phyloP scores from a whole-genome alignment of 148 eudicot genomes.

The Chenopodium quinoa region DNA sequence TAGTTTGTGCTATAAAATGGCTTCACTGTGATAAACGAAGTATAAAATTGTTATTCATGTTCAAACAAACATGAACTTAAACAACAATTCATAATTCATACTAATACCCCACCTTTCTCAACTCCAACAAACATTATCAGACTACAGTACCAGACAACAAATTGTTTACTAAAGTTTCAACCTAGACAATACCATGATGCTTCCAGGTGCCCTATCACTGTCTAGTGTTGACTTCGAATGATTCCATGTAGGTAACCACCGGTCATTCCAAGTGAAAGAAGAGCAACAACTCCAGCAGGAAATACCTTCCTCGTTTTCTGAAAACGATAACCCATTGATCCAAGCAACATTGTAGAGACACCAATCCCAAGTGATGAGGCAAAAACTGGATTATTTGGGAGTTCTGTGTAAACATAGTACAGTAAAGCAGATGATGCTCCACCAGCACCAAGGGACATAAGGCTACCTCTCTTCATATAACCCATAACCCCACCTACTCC shows the following conservation, averaged over 20 bases:
- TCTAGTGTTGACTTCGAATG: constrained; percentile 44
- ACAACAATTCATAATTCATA: background rate
- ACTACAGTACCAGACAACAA: background rate
- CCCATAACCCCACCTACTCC: constrained; percentile 86
- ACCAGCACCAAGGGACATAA: constrained; percentile 65
- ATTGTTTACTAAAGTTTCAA: background rate
- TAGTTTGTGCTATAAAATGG: background rate
- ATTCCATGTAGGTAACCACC: constrained; percentile 86
- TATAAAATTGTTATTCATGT: background rate
- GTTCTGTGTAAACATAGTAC: constrained; percentile 59
- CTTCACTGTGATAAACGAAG: background rate
- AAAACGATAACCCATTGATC: constrained; percentile 72
- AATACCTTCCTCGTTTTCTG: constrained; percentile 66
- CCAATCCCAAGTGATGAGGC: constrained; percentile 78
- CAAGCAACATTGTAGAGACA: constrained; percentile 65
- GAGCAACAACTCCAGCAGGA: constrained; percentile 84
- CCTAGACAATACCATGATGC: background rate
- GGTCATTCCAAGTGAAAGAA: constrained; percentile 67
- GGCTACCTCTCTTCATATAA: constrained; percentile 67
- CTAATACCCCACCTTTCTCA: background rate
- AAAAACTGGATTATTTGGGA: constrained; percentile 62
- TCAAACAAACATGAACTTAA: background rate
- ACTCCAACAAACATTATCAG: background rate
- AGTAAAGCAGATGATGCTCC: constrained; percentile 62
- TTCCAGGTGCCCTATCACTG: background rate